These are phyloP conservation scores for Peronospora farinosa DNA, from an alignment of 352 stramenopile genomes.

Conservation along the genomic window DNA sequence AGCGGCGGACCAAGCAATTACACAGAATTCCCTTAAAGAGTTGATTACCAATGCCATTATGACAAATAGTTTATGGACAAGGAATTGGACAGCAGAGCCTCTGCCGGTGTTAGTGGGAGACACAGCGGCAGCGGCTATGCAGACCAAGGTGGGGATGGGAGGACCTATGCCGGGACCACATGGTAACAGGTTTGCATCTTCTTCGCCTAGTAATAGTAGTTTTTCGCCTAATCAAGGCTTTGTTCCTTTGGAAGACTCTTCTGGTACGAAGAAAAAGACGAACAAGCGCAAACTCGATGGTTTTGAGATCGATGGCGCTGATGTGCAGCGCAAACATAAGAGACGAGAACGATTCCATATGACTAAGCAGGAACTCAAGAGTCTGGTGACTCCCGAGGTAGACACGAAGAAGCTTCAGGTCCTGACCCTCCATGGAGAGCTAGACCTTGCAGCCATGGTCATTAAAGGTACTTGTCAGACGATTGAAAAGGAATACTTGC, in stretches of 20 bases:
- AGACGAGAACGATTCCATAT: conserved; percentile 72
- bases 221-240: conserved; percentile 29
- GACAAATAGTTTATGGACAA: conserved; percentile 78
- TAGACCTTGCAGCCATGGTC: conserved; percentile 83
- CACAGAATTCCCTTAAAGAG: conserved; percentile 75
- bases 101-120: conserved; percentile 66
- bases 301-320: conserved; percentile 30
- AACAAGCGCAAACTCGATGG: conserved; percentile 66
- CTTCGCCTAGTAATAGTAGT: conserved; percentile 25
- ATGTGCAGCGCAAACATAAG: conserved; percentile 67
- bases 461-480: conserved; percentile 92
- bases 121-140: conserved; percentile 20
- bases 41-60: conserved; percentile 82
- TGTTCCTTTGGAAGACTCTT: conserved; percentile 43
- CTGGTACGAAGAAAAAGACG: conserved; percentile 51
- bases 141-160: conserved; percentile 20
- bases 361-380: conserved; percentile 57
- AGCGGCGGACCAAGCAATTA: conserved; percentile 64
- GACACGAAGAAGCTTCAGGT: conserved; percentile 71
- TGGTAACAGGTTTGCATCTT: conserved; percentile 16
- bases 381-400: conserved; percentile 55
- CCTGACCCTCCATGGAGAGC: conserved; percentile 64
- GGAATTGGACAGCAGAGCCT: conserved; percentile 73
- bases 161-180: conserved; percentile 10
- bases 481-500: conserved; percentile 98